Evolutionary conservation across 768 basidiomycete genomes (phyloP), one percentile per base, ranked within the genome.

Genomic region (Termitomyces eurrhizus): DNA sequence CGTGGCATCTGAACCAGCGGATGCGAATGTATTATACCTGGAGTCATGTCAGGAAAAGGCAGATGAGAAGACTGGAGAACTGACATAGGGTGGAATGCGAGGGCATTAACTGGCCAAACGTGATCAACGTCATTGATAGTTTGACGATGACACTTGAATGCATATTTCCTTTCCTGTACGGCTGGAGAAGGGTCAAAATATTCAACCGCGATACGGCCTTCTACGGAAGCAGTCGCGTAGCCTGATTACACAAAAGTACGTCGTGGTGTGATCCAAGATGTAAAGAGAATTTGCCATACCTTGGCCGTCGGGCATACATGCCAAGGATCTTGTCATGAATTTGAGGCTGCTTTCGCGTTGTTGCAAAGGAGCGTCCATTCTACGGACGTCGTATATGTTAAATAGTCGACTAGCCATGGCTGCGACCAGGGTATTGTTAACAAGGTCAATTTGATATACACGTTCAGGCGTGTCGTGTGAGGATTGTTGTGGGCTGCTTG

Each of bases 141-240:
- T 70, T 93, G 90, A 49, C 96, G 83, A 69, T 99, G 96, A 64
- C 95, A 97, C 71, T 97, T 95, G 84, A 98, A 99, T 2, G 97
- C 97, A 72, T 95, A 97, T 76, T 95, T 87, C 73, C 80, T 83
- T 29, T 89, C 87, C 72, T 98, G 96, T 0, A 81, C 79, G 29
- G 84, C 83, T 0, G 87, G 80, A 4, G 83, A 84, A 2, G 92
- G 86, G 64, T 98, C 93, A 66, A 97, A 95, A 72, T 96, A 99
- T 72, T 99, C 97, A 35, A 98, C 95, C 0, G 95, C 94, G 60
- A 98, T 97, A 26, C 97, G 83, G 1, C 97, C 97, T 68, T 99
- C 97, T 14, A 95, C 93, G 0, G 93, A 95, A 0, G 90, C 92
- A 0, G 89, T 93, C 12, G 95, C 95, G 73, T 93, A 99, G 12